Percentiles rank a stretch among this genome's conserved stretches.
These are phyloP conservation scores for Ceratocystis alfenasii DNA, from an alignment of 2,329 filamentous ascomycete species.

Conservation along the genomic window DNA sequence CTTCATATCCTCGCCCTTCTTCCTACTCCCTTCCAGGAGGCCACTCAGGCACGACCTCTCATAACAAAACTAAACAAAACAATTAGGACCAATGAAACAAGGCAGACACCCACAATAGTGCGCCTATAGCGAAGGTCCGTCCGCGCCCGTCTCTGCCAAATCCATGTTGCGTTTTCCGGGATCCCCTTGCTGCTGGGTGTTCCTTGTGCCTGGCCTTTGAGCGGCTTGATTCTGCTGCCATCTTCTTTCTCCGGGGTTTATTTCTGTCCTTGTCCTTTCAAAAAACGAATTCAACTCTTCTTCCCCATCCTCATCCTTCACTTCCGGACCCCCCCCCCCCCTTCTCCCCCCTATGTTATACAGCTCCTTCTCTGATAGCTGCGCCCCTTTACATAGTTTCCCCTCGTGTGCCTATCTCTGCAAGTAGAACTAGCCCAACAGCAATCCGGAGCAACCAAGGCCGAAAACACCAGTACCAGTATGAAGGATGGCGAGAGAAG, in stretches of 20 bases:
- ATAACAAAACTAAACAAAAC: not conserved
- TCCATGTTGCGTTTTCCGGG: not conserved
- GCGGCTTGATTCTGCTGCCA: not conserved
- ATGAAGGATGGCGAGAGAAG: too few species aligned
- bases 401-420: not conserved
- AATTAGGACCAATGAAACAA: not conserved
- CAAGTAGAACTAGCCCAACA: not conserved
- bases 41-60: not conserved
- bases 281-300: not conserved
- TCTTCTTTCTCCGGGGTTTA: not conserved
- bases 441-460: too few species aligned
- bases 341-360: not conserved
- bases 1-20: not conserved
- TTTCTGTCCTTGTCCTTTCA: too few species aligned
- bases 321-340: not conserved
- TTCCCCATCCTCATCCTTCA: not conserved
- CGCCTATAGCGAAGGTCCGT: not conserved
- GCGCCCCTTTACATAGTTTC: not conserved
- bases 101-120: too few species aligned
- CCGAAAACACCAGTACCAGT: too few species aligned
- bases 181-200: not conserved
- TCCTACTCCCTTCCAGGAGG: not conserved
- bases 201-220: too few species aligned
- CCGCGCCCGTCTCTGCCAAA: not conserved
- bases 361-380: not conserved